Evolutionary conservation across 768 basidiomycete species (phyloP).

Genomic region (Exidia glandulosa): DNA sequence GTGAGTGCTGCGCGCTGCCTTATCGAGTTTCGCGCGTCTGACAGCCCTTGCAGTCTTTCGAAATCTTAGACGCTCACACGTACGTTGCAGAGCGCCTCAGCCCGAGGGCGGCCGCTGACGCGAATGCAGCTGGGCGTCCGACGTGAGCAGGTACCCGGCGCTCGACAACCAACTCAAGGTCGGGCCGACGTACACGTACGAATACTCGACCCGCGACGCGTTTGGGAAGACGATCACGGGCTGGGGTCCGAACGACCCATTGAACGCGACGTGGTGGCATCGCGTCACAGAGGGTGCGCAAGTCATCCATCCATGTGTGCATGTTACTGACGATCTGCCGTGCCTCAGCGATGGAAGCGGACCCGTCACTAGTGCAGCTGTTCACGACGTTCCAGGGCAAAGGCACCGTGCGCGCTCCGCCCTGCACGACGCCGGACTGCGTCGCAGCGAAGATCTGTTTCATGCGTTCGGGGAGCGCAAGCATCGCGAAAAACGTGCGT

Average conservation of each 20-base stretch:
- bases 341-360: conserved; percentile 18
- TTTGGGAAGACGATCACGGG: conserved; percentile 47
- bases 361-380: conserved; percentile 49
- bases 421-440: conserved; percentile 50
- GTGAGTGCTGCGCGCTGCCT: conserved; percentile 27
- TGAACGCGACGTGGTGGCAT: conserved; percentile 82
- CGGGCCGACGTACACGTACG: conserved; percentile 55
- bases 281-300: conserved; percentile 57
- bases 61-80: conserved; percentile 70
- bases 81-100: conserved; percentile 30
- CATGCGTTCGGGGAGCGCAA: conserved; percentile 61
- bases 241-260: conserved; percentile 53
- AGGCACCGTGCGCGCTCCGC: conserved; percentile 37
- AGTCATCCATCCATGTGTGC: not conserved
- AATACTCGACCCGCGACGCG: conserved; percentile 60
- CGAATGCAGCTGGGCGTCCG: conserved; percentile 44
- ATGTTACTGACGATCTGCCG: not conserved
- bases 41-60: conserved; percentile 48
- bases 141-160: conserved; percentile 46
- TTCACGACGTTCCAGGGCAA: conserved; percentile 70
- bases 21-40: not conserved
- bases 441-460: conserved; percentile 63
- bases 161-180: conserved; percentile 44
- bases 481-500: conserved; percentile 44
- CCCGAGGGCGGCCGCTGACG: not conserved